Percentiles rank a stretch among this genome's conserved stretches.
Evolutionary conservation across 148 eudicot genomes (phyloP).

Genomic region (Beta vulgaris): DNA sequence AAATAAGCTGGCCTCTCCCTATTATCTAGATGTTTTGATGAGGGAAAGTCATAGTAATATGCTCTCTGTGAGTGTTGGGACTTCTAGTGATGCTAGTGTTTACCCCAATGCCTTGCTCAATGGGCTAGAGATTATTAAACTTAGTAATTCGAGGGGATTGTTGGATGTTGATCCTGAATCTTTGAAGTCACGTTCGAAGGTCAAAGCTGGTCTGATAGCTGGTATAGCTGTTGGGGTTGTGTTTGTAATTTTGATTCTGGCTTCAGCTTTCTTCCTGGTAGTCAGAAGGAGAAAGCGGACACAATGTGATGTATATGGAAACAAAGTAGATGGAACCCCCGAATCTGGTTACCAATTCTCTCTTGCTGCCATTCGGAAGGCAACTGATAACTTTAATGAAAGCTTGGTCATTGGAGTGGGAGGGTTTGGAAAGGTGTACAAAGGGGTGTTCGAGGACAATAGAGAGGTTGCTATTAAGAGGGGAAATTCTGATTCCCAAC

Average conservation of each 20-base stretch:
- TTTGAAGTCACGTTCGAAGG: conserved; percentile 31
- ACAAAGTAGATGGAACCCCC: conserved; percentile 30
- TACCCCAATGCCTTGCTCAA: conserved; percentile 62
- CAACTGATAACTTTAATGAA: conserved; percentile 56
- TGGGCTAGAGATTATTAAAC: conserved; percentile 70
- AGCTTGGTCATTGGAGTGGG: conserved; percentile 56
- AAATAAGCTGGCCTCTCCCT: conserved; percentile 39
- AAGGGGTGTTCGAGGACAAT: conserved; percentile 47
- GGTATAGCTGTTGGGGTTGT: conserved; percentile 29
- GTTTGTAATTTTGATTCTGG: conserved; percentile 26
- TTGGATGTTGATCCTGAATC: conserved; percentile 32
- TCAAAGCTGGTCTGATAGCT: conserved; percentile 34
- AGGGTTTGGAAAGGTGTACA: conserved; percentile 71
- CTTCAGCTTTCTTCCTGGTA: conserved; percentile 28
- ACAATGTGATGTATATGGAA: conserved; percentile 18
- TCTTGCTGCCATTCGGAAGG: conserved; percentile 45
- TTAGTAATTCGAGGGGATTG: conserved; percentile 44
- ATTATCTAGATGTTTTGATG: conserved; percentile 44
- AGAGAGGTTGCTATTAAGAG: conserved; percentile 59
- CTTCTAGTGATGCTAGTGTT: conserved; percentile 25
- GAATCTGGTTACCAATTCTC: conserved; percentile 48
- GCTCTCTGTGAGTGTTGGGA: conserved; percentile 53
- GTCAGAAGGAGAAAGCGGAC: conserved; percentile 34
- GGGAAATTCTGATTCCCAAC: conserved; percentile 48
- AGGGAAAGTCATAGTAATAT: conserved; percentile 19